Evolutionary conservation across 2,329 filamentous ascomycete genomes (phyloP), one percentile per base, ranked within the genome.

Genomic region (Venturia effusa): DNA sequence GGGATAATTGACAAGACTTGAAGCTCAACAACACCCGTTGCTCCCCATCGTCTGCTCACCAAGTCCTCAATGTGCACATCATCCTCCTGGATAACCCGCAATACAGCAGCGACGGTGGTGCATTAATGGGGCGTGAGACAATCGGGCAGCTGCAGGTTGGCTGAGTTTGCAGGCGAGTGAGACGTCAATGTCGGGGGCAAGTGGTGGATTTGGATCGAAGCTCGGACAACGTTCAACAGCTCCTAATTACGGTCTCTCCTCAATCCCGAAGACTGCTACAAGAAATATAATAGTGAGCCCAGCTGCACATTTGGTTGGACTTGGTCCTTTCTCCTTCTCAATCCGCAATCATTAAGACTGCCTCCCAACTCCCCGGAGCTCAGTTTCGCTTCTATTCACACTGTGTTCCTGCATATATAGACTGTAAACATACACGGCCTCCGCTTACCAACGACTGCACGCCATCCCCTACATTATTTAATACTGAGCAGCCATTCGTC

Each of bases 191-290:
- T 57, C 51, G 51, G 51, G 51, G 51, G 24, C 8, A 19, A 15
- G 51, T 57, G 27, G 51, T 34, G 48, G 48, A 11, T 30, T 3
- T 54, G 48, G 24, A 19, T 32, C 8, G 30, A 7, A 57, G 51
- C 51, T 57, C 30, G 51, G 51, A 57, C 51, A n/a, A 13, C 19
- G 11, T 57, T 57, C 51, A 57, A 57, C 30, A 34, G 51, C 27
- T 57, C 34, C 51, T 57, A 57, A 57, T 57, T 57, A 57, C 51
- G 30, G 51, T 57, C 27, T 57, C 27, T 57, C 51, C 51, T 34
- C 51, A 57, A 34, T 32, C 19, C 51, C 51, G 51, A 57, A 57
- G 51, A 32, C 30, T 57, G 51, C 27, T 32, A 34, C 51, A 57
- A 11, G 30, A 57, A 57, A 57, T 57, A 57, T 57, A 57, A 57